Evolutionary conservation across 495 filamentous ascomycete genomes (phyloP).

Genomic region (Daldinia caldariorum): DNA sequence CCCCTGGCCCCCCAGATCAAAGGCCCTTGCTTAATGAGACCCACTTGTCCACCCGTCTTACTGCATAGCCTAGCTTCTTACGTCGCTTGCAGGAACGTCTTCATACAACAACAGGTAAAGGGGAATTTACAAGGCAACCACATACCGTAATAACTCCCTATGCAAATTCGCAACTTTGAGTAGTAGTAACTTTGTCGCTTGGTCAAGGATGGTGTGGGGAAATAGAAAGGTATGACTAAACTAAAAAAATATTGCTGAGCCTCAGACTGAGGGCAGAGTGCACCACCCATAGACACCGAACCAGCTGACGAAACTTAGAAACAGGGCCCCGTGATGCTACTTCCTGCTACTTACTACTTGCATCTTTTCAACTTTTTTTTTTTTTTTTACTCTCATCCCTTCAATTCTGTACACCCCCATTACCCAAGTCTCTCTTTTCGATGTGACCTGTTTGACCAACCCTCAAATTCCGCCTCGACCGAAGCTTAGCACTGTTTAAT

Average conservation of each 20-base stretch:
- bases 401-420: constrained; percentile 23
- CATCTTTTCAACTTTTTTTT: too few species aligned
- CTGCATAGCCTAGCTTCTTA: constrained; percentile 16
- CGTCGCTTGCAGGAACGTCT: background rate
- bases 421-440: constrained; percentile 29
- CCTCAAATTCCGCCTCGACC: constrained; percentile 19
- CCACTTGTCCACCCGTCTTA: constrained; percentile 36
- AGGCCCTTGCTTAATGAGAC: constrained; percentile 18
- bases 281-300: constrained; percentile 11
- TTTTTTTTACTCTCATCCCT: constrained; percentile 26
- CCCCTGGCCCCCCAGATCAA: constrained; percentile 25
- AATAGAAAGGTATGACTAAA: constrained; percentile 27
- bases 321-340: constrained; percentile 42
- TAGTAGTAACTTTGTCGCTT: background rate
- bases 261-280: constrained; percentile 25
- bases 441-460: constrained; percentile 44
- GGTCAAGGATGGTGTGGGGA: constrained; percentile 22
- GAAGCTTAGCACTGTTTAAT: constrained; percentile 32
- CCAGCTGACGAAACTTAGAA: constrained; percentile 35
- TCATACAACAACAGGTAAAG: too few species aligned
- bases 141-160: too few species aligned
- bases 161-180: too few species aligned
- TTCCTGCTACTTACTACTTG: constrained; percentile 4
- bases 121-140: background rate
- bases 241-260: constrained; percentile 20